phyloP scores from a whole-genome alignment of 1,139 yeast species.

The Suhomyces taliae region DNA sequence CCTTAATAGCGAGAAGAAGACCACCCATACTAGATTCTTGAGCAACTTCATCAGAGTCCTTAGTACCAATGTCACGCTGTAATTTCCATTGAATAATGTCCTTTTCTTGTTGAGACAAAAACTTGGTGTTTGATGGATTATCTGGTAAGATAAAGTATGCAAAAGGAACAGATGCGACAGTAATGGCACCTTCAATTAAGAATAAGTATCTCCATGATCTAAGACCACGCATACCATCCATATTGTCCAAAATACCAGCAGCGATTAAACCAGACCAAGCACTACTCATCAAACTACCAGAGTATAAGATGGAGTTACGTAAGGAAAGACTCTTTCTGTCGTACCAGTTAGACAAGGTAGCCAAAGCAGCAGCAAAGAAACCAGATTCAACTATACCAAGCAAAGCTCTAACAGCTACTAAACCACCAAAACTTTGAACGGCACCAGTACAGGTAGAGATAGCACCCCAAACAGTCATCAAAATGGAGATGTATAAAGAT shows the following conservation, averaged over 20 bases:
- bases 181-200: slow-evolving; percentile 22
- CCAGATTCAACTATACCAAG: slow-evolving; percentile 62
- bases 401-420: slow-evolving; percentile 48
- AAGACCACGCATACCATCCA: slow-evolving; percentile 49
- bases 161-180: slow-evolving; percentile 22
- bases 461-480: slow-evolving; percentile 55
- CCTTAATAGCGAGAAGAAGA: slow-evolving; percentile 41
- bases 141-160: slow-evolving; percentile 24
- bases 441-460: slow-evolving; percentile 49
- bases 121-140: slow-evolving; percentile 22
- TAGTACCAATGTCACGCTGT: slow-evolving; percentile 40
- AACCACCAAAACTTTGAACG: slow-evolving; percentile 40
- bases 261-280: slow-evolving; percentile 83
- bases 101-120: slow-evolving; percentile 20
- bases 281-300: slow-evolving; percentile 73
- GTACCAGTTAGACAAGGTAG: slow-evolving; percentile 51
- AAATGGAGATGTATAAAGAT: slow-evolving; percentile 48
- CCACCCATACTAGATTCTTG: slow-evolving; percentile 18
- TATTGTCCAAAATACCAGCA: slow-evolving; percentile 50
- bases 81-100: slow-evolving; percentile 35
- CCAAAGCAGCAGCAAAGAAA: slow-evolving; percentile 54
- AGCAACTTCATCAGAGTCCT: slow-evolving; percentile 35
- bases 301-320: slow-evolving; percentile 58
- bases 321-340: slow-evolving; percentile 48
- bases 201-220: slow-evolving; percentile 24